Percentiles rank a stretch among this genome's conserved stretches.
These are phyloP conservation scores for Orbilia blumenaviensis DNA, from an alignment of 2,329 filamentous ascomycete genomes.

Conservation along the genomic window DNA sequence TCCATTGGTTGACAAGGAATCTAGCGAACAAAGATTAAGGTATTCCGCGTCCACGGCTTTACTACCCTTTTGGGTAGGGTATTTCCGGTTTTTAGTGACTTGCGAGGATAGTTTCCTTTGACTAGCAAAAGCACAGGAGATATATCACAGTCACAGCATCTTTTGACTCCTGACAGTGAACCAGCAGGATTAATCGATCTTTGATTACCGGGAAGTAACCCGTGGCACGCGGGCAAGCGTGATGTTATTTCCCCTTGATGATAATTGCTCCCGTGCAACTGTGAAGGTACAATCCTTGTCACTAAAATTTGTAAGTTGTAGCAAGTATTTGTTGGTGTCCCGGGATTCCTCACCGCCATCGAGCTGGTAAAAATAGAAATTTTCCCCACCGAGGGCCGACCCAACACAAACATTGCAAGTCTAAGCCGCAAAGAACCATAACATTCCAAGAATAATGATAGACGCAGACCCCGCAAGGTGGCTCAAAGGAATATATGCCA, in stretches of 20 bases:
- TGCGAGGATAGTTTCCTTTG: not conserved
- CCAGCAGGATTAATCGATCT: not conserved
- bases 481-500: conserved; percentile 34
- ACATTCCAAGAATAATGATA: conserved; percentile 37
- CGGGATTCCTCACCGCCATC: conserved; percentile 18
- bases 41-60: conserved; percentile 29
- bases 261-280: not conserved
- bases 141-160: conserved; percentile 3
- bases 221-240: not conserved
- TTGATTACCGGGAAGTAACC: not conserved
- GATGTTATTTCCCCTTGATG: not conserved
- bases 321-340: conserved; percentile 50
- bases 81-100: conserved; percentile 37
- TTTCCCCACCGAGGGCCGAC: conserved; percentile 26
- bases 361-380: conserved; percentile 49
- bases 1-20: not conserved
- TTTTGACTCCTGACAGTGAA: not conserved
- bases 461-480: conserved; percentile 26
- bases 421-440: conserved; percentile 50
- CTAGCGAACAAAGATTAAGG: conserved; percentile 18
- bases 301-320: conserved; percentile 49
- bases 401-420: conserved; percentile 14
- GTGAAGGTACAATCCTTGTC: conserved; percentile 49
- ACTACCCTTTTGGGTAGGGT: conserved; percentile 27
- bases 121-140: not conserved